Conservation (phyloP, 2,329 filamentous ascomycete species). For the Pseudomassariella vexata region DNA sequence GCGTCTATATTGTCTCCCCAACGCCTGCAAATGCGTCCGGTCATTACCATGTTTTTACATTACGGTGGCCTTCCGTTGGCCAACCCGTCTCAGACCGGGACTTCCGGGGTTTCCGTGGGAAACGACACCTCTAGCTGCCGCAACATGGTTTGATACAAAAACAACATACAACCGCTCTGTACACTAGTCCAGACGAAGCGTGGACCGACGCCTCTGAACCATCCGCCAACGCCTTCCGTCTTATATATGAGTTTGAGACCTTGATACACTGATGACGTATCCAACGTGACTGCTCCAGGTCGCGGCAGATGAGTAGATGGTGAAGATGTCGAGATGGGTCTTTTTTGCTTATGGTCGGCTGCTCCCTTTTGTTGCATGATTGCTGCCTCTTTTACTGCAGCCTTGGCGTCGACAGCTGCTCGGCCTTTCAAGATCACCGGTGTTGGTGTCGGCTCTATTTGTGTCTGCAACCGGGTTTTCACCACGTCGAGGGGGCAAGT, state of each 20-base stretch:
- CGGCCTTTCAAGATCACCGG: constrained; percentile 19
- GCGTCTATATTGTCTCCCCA: constrained; percentile 12
- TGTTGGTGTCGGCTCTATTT: constrained; percentile 49
- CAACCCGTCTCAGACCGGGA: constrained; percentile 14
- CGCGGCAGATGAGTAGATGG: constrained; percentile 77
- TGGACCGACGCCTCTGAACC: constrained; percentile 92
- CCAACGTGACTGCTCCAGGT: constrained; percentile 72
- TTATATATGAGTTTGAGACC: constrained; percentile 84
- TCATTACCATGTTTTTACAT: constrained; percentile 16
- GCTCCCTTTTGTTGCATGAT: constrained; percentile 28
- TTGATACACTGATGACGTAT: constrained; percentile 83
- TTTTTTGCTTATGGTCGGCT: constrained; percentile 58
- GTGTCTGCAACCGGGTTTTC: constrained; percentile 88
- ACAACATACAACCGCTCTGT: constrained; percentile 93
- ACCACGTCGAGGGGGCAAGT: constrained; percentile 97
- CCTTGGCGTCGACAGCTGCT: constrained; percentile 16
- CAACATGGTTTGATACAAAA: constrained; percentile 85
- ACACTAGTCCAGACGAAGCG: constrained; percentile 95
- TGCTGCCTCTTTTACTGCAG: constrained; percentile 14
- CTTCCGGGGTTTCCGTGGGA: constrained; percentile 26
- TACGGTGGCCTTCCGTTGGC: background rate
- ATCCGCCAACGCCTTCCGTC: constrained; percentile 80
- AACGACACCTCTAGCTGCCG: constrained; percentile 61
- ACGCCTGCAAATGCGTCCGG: constrained; percentile 25
- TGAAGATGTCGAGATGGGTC: constrained; percentile 82